Evolutionary conservation across 2,329 filamentous ascomycete genomes (phyloP), one percentile per base, ranked within the genome.

Genomic region (Aspergillus spinulosporus): DNA sequence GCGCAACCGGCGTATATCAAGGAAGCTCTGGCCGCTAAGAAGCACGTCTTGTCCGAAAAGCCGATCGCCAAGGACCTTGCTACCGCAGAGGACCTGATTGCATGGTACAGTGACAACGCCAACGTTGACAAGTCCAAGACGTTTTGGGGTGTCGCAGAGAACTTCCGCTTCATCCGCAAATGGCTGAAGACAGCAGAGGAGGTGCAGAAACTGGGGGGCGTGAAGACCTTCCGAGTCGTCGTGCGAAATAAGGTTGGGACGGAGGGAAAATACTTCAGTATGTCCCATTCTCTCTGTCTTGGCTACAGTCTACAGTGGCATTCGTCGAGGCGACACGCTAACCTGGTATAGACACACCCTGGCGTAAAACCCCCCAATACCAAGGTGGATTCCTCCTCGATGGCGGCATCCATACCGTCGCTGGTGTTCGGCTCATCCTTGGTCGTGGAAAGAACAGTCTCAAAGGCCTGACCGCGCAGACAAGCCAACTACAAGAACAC

Each of bases 321-420:
- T n/a, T 15, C 26, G 26, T 36, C 11, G 3, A 44, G 21, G 28
- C 14, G 8, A 31, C 34, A 36, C 2, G 31, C 32, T 32, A 29
- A 47, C 49, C 28, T 39, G 8, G 39, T 21, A 2, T 29, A 72
- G 78, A 80, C 62, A 83, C 82, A 1, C 68, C 73, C 14, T 85
- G 83, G 83, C 79, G 83, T 39, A 83, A 84, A 66, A 75, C 64
- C 12, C 82, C 83, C 0, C 74, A 75, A 32, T 79, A 84, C 62
- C 82, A 85, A 64, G 83, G 83, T 15, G 83, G 83, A 0, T 85
- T 85, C 59, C 61, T 86, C 45, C 75, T 86, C 1, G 83, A 86
- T 56, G 82, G 80, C 2, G 83, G 83, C 2, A 78, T 85, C 12
- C 83, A 85, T 62, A 80, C 80, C 57, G 68, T 81, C 34, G 82